phyloP scores from a whole-genome alignment of 768 basidiomycete genomes.

The Podaxis rugospora region DNA sequence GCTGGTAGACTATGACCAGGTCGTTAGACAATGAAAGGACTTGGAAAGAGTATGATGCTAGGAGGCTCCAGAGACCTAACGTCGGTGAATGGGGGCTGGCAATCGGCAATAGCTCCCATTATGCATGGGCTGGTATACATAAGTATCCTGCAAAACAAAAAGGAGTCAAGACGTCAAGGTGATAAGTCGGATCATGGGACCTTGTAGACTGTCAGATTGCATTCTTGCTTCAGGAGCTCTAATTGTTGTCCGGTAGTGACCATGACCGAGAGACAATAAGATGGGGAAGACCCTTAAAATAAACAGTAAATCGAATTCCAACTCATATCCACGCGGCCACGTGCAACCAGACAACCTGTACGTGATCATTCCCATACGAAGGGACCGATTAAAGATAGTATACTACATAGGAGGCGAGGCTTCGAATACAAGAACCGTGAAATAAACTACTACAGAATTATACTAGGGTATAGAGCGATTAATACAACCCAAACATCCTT shows the following conservation, averaged over 20 bases:
- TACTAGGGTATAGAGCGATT: background rate
- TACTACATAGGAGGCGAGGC: background rate
- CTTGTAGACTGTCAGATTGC: background rate
- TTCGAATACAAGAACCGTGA: background rate
- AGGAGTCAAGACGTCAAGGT: slow-evolving; percentile 9
- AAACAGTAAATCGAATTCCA: background rate
- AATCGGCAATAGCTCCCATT: background rate
- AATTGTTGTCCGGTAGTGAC: slow-evolving; percentile 1
- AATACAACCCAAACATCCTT: slow-evolving; percentile 33
- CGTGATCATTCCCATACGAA: background rate
- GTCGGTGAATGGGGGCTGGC: background rate
- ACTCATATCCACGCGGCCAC: background rate
- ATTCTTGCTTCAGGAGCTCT: background rate
- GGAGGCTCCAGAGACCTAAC: slow-evolving; percentile 8
- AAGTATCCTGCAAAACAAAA: slow-evolving; percentile 16
- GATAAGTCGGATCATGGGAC: slow-evolving; percentile 1
- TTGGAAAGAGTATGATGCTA: background rate
- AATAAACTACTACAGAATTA: background rate
- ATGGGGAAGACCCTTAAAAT: background rate
- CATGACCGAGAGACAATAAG: background rate
- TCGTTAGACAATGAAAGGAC: background rate
- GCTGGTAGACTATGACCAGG: background rate
- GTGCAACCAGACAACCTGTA: background rate
- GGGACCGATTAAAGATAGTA: background rate
- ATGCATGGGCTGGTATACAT: slow-evolving; percentile 9